Conservation (phyloP, 2,329 filamentous ascomycete genomes). For the Calonectria naviculata region DNA sequence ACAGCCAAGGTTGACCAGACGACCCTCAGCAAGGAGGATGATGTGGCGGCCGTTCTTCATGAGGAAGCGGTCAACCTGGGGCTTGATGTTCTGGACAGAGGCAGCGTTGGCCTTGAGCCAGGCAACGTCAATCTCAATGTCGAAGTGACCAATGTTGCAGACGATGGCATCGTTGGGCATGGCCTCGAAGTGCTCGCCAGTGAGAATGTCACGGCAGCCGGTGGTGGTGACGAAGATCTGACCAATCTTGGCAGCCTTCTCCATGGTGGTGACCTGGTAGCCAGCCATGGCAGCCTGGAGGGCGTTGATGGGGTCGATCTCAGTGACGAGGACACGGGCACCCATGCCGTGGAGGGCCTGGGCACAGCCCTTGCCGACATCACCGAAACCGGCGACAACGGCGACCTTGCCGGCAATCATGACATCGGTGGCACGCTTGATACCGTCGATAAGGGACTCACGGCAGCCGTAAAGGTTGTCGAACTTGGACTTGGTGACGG, state of each 20-base stretch:
- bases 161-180: conserved; percentile 99
- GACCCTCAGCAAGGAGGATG: conserved; percentile 98
- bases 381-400: conserved; percentile 97
- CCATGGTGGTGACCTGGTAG: conserved; percentile 98
- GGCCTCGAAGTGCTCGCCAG: conserved; percentile 89
- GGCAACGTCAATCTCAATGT: conserved; percentile 99
- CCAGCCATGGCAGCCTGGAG: conserved; percentile 98
- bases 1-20: conserved; percentile 99
- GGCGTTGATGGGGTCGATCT: conserved; percentile 99
- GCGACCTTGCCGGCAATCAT: conserved; percentile 99
- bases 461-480: conserved; percentile 99
- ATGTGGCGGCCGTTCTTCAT: conserved; percentile 96
- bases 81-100: conserved; percentile 98
- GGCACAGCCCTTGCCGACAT: conserved; percentile 99
- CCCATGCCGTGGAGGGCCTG: conserved; percentile 97
- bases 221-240: conserved; percentile 99
- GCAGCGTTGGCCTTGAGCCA: conserved; percentile 98
- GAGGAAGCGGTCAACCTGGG: conserved; percentile 97
- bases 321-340: conserved; percentile 94
- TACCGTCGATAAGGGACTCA: conserved; percentile 98
- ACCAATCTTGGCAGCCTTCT: conserved; percentile 87
- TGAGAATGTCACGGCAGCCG: conserved; percentile 97
- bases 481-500: conserved; percentile 99
- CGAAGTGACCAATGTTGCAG: conserved; percentile 99
- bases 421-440: conserved; percentile 99